Evolutionary conservation across 306 rosid species (phyloP), one percentile per base, ranked within the genome.

Genomic region (Potentilla sterilis): DNA sequence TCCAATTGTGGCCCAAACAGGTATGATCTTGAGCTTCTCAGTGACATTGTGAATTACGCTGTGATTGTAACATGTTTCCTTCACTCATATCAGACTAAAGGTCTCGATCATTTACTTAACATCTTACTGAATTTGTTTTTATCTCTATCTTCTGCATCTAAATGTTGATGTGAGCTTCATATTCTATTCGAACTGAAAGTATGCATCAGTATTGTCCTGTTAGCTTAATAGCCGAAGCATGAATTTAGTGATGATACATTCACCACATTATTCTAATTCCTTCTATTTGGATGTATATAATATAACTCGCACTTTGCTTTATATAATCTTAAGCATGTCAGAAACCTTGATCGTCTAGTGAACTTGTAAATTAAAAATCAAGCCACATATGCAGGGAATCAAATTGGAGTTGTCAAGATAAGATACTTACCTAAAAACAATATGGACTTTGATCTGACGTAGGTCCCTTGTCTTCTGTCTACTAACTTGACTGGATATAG

Each of bases 341-440:
- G 72, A 76, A 73, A 52, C 75, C 75, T 74, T 58, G 85, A 79
- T 77, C 78, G 81, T 74, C 74, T 75, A 57, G 19, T 51, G 49
- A 69, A 67, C 11, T 22, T 18, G 15, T 18, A 0, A 28, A 38
- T 79, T 66, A 51, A 78, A 58, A 72, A 15, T 76, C 5, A 74
- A 51, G 80, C 83, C 65, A 58, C 69, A 70, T 78, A 67, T 65
- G 84, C 81, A 41, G 19, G 42, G 65, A 35, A 70, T 73, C 61
- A 46, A 75, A 35, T 76, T 78, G 77, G 77, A 68, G 82, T 46
- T 61, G 78, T 62, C 71, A 82, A 75, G 87, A 88, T 81, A 84
- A 80, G 88, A 78, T 82, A 37, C 67, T 15, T 49, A 46, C 46
- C 72, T 35, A 22, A 52, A 34, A 43, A 24, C 49, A 63, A 70